These are phyloP conservation scores for Rhodamnia rubescens DNA, from an alignment of 345 rosid species.

Conservation along the genomic window DNA sequence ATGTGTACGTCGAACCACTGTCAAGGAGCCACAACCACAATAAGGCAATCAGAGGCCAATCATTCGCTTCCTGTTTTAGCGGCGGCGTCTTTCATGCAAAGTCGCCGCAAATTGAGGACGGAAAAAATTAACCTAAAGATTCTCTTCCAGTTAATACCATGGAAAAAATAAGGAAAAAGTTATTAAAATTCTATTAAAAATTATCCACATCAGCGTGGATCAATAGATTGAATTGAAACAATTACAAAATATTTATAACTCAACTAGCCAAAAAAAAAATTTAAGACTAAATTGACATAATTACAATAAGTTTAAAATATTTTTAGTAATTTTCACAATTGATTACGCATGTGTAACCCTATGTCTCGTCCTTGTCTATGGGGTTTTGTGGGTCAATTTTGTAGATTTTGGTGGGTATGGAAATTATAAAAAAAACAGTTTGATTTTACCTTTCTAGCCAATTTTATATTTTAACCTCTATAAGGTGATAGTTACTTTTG, in stretches of 20 bases:
- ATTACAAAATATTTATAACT: too few species aligned
- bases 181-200: too few species aligned
- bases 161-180: background rate
- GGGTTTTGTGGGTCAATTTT: background rate
- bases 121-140: background rate
- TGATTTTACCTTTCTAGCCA: background rate
- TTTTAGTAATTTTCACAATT: too few species aligned
- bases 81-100: background rate
- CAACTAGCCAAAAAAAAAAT: too few species aligned
- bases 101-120: background rate
- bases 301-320: too few species aligned
- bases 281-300: too few species aligned
- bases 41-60: background rate
- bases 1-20: background rate
- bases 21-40: background rate
- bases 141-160: background rate
- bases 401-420: background rate
- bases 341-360: background rate
- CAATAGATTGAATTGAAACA: too few species aligned
- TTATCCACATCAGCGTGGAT: too few species aligned
- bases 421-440: background rate
- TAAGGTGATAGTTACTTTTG: background rate
- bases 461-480: background rate
- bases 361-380: background rate
- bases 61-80: background rate